Percentiles rank a stretch among this genome's conserved stretches.
These are phyloP conservation scores for Xylaria curta DNA, from an alignment of 495 filamentous ascomycete genomes.

Conservation along the genomic window DNA sequence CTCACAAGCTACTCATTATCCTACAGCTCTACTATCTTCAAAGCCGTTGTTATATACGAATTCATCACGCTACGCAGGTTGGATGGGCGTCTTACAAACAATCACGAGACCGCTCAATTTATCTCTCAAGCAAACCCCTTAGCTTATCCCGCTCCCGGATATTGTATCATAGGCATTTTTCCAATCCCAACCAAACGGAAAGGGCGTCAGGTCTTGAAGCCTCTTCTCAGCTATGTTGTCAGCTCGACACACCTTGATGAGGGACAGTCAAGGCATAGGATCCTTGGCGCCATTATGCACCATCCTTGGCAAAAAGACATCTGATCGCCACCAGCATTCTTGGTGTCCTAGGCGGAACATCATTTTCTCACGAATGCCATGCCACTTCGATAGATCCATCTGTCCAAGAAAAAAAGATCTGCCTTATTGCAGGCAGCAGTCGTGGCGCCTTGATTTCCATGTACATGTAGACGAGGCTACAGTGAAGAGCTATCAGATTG, in stretches of 20 bases:
- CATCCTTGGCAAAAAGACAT: slow-evolving; percentile 6
- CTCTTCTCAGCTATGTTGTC: slow-evolving; percentile 25
- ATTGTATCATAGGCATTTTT: neutral
- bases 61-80: neutral
- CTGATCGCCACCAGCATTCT: slow-evolving; percentile 9
- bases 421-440: neutral
- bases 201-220: slow-evolving; percentile 20
- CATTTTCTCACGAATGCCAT: neutral
- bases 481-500: neutral
- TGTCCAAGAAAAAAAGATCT: neutral
- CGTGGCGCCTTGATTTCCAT: neutral
- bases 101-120: slow-evolving; percentile 15
- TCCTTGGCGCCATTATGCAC: slow-evolving; percentile 25
- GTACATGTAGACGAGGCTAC: neutral
- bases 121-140: slow-evolving; percentile 5
- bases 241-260: slow-evolving; percentile 21
- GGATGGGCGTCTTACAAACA: neutral
- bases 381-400: neutral
- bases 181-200: neutral
- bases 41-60: neutral
- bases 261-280: slow-evolving; percentile 2
- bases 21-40: neutral
- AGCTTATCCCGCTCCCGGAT: neutral
- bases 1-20: neutral
- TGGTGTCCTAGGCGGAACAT: neutral